phyloP scores from a whole-genome alignment of 805 yeast species.

The Nakazawaea ernobii region DNA sequence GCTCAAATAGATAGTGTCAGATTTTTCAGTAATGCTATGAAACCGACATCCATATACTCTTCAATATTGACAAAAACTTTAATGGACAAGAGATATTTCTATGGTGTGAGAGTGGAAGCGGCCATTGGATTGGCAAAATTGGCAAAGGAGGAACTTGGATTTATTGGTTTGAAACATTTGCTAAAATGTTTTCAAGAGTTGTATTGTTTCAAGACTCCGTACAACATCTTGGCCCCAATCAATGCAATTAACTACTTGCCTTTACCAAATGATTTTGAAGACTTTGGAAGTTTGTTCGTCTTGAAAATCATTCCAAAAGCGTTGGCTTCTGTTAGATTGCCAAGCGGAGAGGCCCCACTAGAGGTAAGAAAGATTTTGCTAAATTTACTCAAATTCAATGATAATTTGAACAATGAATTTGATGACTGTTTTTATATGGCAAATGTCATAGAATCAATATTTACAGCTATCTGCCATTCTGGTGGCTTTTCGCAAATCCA shows the following conservation, averaged over 20 bases:
- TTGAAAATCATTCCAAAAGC: conserved; percentile 64
- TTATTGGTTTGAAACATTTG: conserved; percentile 68
- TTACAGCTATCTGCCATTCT: conserved; percentile 24
- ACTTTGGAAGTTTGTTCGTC: conserved; percentile 62
- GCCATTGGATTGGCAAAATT: conserved; percentile 70
- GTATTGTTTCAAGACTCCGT: conserved; percentile 61
- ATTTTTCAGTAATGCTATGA: conserved; percentile 57
- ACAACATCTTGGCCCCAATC: conserved; percentile 23
- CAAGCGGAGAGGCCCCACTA: conserved; percentile 53
- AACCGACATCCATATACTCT: conserved; percentile 62
- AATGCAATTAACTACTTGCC: conserved; percentile 50
- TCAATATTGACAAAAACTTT: conserved; percentile 74
- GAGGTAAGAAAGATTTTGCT: conserved; percentile 59
- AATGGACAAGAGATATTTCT: conserved; percentile 79
- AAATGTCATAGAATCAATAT: conserved; percentile 50
- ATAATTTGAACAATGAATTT: conserved; percentile 72
- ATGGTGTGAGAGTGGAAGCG: conserved; percentile 86
- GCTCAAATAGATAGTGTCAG: conserved; percentile 85
- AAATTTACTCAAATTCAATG: conserved; percentile 75
- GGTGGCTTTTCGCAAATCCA: conserved; percentile 13
- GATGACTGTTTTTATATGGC: conserved; percentile 67
- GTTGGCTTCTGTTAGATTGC: conserved; percentile 54
- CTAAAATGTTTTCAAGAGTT: conserved; percentile 60
- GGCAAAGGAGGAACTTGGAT: conserved; percentile 56
- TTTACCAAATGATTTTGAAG: conserved; percentile 71